phyloP scores from a whole-genome alignment of 108 stramenopile species.

The Fistulifera pelliculosa region DNA sequence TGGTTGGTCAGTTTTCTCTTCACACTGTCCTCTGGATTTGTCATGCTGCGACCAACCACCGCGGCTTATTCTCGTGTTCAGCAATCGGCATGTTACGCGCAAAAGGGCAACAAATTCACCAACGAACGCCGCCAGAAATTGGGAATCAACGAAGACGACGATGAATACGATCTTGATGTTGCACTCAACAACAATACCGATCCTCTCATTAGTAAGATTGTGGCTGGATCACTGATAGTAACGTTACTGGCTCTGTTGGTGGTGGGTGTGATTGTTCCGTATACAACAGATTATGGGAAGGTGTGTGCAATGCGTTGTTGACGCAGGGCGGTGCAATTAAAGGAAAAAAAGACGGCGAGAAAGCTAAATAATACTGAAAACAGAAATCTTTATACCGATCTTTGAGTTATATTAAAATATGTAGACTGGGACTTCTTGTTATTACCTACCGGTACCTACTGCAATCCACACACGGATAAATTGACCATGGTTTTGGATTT shows the following conservation, averaged over 20 bases:
- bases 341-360: too few relatives aligned
- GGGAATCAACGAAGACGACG: conserved; percentile 72
- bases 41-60: too few relatives aligned
- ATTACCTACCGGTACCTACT: background rate
- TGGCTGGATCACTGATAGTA: conserved; percentile 80
- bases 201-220: conserved; percentile 71
- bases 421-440: too few relatives aligned
- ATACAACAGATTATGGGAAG: conserved; percentile 65
- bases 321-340: conserved; percentile 64
- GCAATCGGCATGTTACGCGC: too few relatives aligned
- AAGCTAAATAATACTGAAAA: too few relatives aligned
- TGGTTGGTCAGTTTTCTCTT: too few relatives aligned
- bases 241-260: conserved; percentile 61
- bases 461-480: conserved; percentile 63
- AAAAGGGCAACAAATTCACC: conserved; percentile 20
- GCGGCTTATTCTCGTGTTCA: too few relatives aligned
- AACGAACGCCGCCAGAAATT: conserved; percentile 53
- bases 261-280: conserved; percentile 62
- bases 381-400: too few relatives aligned
- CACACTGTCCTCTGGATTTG: too few relatives aligned
- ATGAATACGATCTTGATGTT: conserved; percentile 77
- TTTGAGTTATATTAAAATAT: too few relatives aligned
- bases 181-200: conserved; percentile 74
- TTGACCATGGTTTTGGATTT: conserved; percentile 65
- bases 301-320: conserved; percentile 74